phyloP scores from a whole-genome alignment of 768 basidiomycete species.

The Flagelloscypha sp. region DNA sequence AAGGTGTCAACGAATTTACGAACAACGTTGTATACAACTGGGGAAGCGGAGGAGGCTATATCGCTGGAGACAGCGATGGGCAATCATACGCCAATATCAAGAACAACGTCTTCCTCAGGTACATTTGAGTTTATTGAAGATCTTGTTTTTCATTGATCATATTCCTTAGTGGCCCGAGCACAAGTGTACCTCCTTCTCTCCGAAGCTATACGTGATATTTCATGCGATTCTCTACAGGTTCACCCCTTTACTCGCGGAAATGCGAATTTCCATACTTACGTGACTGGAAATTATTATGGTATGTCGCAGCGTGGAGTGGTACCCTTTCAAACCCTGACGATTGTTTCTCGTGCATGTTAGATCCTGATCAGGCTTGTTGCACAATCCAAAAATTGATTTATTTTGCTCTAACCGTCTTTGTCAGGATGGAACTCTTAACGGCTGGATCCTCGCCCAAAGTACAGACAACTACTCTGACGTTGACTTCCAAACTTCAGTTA shows the following conservation, averaged over 20 bases:
- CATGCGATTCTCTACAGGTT: slow-evolving; percentile 6
- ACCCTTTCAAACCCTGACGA: no score
- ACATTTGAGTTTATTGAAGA: neutral
- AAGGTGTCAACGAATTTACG: slow-evolving; percentile 28
- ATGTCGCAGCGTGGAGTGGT: no score
- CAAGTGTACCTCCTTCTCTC: slow-evolving; percentile 19
- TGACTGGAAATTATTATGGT: slow-evolving; percentile 27
- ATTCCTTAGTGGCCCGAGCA: slow-evolving; percentile 22
- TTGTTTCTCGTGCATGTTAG: no score
- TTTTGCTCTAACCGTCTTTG: neutral
- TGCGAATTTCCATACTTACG: slow-evolving; percentile 27
- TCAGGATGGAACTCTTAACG: slow-evolving; percentile 20
- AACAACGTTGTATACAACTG: slow-evolving; percentile 25
- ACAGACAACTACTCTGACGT: slow-evolving; percentile 25
- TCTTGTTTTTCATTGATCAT: neutral
- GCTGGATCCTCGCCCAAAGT: slow-evolving; percentile 18
- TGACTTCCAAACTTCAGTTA: slow-evolving; percentile 21
- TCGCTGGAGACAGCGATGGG: slow-evolving; percentile 28
- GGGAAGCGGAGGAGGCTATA: slow-evolving; percentile 15
- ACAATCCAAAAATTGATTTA: neutral
- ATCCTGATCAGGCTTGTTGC: slow-evolving; percentile 19
- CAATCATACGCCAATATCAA: slow-evolving; percentile 25
- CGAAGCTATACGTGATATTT: neutral
- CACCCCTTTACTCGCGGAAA: slow-evolving; percentile 23
- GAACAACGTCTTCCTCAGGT: slow-evolving; percentile 28